Base-by-base conservation (phyloP, 164 flowering plant genomes). In the Akebia trifoliata region DNA sequence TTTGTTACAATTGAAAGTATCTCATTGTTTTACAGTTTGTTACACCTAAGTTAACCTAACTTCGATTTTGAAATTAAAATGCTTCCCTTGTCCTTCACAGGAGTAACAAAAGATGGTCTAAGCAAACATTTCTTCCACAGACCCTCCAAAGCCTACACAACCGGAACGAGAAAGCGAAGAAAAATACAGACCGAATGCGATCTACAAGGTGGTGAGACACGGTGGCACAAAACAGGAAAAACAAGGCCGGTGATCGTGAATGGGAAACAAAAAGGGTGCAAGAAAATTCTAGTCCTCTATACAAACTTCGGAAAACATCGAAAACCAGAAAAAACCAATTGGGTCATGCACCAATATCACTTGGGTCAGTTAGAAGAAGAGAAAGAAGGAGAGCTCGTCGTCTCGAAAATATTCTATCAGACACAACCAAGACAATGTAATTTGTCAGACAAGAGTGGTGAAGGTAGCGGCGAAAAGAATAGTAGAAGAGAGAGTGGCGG, bases 271-370 rank as follows among this genome's bases (percentile, higher is more conserved):
- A 94, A 87, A 52, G 99, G 99, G 31, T 94, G 99, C 80, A 94
- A 94, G 87, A 94, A 94, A 62, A 94, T 94, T 31, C 68, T 94
- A 12, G 99, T 94, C 28, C 78, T 94, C 43, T 94, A 94, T 56
- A 94, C 97, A 20, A 94, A 94, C 62, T 94, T 88, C 37, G 96
- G 99, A 0, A 94, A 94, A 35, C 86, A 88, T 38, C 69, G 96
- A 50, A 94, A 87, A 65, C 99, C 99, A 2, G 96, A 90, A 56
- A 94, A 94, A 66, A 94, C 99, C 17, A 94, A 88, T 60, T 94
- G 99, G 99, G 99, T 94, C 10, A 94, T 94, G 99, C 99, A 94
- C 69, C 99, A 94, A 28, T 94, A 90, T 72, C 99, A 94, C 54
- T 69, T 94, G 34, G 99, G 99, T 2, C 95, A 82, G 53, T 75